Base-by-base conservation (phyloP, 2,329 filamentous ascomycete species). In the Pochonia chlamydosporia region DNA sequence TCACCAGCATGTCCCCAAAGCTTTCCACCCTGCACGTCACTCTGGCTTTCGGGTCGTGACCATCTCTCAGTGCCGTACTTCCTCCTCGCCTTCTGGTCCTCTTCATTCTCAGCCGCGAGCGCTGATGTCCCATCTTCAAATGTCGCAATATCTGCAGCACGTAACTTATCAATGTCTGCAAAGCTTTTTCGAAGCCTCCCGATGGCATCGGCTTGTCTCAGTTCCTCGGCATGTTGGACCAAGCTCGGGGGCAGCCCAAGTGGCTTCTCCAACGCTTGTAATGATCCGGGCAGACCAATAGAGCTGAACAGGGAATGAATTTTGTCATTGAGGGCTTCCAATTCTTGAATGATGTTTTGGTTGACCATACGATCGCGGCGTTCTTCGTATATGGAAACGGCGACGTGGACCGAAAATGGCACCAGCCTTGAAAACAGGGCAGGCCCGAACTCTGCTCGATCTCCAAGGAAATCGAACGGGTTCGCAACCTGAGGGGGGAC, bases 261-360 rank as follows among this genome's bases (percentile, higher is more conserved):
- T 0, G 93, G 93, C 62, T 96, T 97, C 63, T 99, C 93, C 1
- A 97, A 75, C 0, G 93, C 93, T 63, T 99, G 93, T 4, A 99
- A 69, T 1, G 92, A 95, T 0, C 93, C 93, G 0, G 93, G 93
- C 0, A 99, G 78, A 49, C 95, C 93, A 13, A 97, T 72, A 0
- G 86, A 91, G 16, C 87, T 82, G 20, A 97, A 70, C 1, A 91
- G 71, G 56, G 89, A 84, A 59, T 95, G 87, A 0, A 97, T 75
- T 52, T 84, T 82, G 49, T 85, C 82, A 0, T 89, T 96, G 56
- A 97, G 76, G 0, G 74, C 76, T 57, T 97, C 91, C 4, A 97
- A 72, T 59, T 95, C 86, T 23, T 86, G 83, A 42, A 96, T 86
- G 26, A 97, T 89, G 43, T 81, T 87, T 55, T 89, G 87, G 61